A percentile compares a stretch with the other conserved stretches of the same genome.
phyloP scores from a whole-genome alignment of 2,329 filamentous ascomycete species.

The Penicillium sp. region DNA sequence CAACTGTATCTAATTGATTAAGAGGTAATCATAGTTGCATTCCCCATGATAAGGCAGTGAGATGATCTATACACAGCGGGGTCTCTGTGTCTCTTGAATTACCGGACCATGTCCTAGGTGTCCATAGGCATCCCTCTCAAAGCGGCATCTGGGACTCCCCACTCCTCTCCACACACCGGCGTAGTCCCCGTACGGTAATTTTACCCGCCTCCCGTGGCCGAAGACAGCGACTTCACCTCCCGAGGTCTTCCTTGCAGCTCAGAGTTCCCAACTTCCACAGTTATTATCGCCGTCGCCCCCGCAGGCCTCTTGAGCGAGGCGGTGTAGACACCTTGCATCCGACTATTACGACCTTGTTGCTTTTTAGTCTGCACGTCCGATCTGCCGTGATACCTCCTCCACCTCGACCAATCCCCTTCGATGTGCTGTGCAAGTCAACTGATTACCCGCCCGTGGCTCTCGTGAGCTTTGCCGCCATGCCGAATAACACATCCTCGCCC shows the following conservation, averaged over 20 bases:
- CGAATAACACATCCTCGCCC: slow-evolving; percentile 36
- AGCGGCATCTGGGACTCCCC: not conserved
- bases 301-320: slow-evolving; percentile 9
- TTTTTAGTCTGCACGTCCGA: slow-evolving; percentile 26
- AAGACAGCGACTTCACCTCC: slow-evolving; percentile 14
- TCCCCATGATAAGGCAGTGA: too few relatives aligned
- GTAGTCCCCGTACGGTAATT: slow-evolving; percentile 3
- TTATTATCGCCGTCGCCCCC: not conserved
- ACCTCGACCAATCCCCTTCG: slow-evolving; percentile 28
- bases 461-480: slow-evolving; percentile 23
- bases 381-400: slow-evolving; percentile 25
- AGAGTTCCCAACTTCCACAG: slow-evolving; percentile 1
- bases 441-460: slow-evolving; percentile 20
- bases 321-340: slow-evolving; percentile 15
- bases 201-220: slow-evolving; percentile 17
- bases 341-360: slow-evolving; percentile 19
- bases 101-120: not conserved
- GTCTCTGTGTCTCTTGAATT: too few relatives aligned
- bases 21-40: too few relatives aligned
- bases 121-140: not conserved
- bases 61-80: too few relatives aligned
- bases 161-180: not conserved
- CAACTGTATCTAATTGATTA: not conserved
- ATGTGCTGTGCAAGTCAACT: slow-evolving; percentile 19
- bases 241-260: slow-evolving; percentile 5